These are phyloP conservation scores for Perkinsus chesapeaki DNA, from an alignment of 169 alveolate species.

Conservation along the genomic window DNA sequence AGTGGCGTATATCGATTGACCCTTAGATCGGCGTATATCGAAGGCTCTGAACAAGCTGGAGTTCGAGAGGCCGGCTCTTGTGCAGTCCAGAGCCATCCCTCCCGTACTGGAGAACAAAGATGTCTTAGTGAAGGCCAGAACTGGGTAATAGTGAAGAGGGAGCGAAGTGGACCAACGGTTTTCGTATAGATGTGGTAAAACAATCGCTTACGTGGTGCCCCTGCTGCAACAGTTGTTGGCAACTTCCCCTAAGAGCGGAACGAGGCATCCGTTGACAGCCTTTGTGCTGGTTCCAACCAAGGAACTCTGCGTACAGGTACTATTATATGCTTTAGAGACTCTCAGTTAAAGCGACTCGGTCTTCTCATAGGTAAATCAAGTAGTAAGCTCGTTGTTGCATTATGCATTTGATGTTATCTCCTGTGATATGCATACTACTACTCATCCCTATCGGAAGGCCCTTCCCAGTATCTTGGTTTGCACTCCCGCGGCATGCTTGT, in stretches of 20 bases:
- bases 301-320: slow-evolving; percentile 37
- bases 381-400: background rate
- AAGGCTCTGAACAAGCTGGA: background rate
- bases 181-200: slow-evolving; percentile 27
- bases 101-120: slow-evolving; percentile 27
- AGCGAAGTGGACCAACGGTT: background rate
- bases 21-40: slow-evolving; percentile 13
- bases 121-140: slow-evolving; percentile 23
- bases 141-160: slow-evolving; percentile 12
- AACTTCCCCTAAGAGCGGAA: background rate
- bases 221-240: slow-evolving; percentile 29
- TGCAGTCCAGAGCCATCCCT: slow-evolving; percentile 27
- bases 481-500: slow-evolving; percentile 29
- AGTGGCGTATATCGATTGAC: no score
- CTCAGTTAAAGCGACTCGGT: background rate
- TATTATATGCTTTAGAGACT: background rate
- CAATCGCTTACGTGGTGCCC: slow-evolving; percentile 40
- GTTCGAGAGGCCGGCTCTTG: background rate
- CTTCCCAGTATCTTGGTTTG: slow-evolving; percentile 27
- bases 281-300: slow-evolving; percentile 40
- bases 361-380: background rate
- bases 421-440: background rate
- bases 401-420: background rate
- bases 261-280: slow-evolving; percentile 4
- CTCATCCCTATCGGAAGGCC: background rate